Conservation (phyloP, 2,329 filamentous ascomycete species). For the Zarea fungicola region DNA sequence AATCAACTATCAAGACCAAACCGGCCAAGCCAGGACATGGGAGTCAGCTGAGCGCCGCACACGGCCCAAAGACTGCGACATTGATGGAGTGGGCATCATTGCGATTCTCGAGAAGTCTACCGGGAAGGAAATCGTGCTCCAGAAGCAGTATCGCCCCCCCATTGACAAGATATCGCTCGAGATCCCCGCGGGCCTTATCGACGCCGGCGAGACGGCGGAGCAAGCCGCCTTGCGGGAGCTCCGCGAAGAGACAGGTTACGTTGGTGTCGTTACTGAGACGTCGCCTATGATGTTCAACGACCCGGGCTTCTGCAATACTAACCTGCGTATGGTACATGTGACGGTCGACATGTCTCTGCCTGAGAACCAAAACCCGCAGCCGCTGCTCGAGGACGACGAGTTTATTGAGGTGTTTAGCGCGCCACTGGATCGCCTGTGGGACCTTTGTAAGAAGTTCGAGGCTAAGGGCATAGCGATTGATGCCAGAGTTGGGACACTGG, state of each 20-base stretch:
- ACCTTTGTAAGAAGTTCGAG: slow-evolving; percentile 62
- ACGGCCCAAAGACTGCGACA: slow-evolving; percentile 53
- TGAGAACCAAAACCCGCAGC: slow-evolving; percentile 63
- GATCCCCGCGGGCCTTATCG: slow-evolving; percentile 59
- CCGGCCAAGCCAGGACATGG: slow-evolving; percentile 57
- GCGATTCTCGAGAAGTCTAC: slow-evolving; percentile 55
- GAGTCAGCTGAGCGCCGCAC: slow-evolving; percentile 69
- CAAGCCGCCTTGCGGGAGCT: slow-evolving; percentile 59
- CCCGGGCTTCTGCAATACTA: slow-evolving; percentile 63
- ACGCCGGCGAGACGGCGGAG: slow-evolving; percentile 56
- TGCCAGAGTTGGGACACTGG: slow-evolving; percentile 69
- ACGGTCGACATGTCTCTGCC: slow-evolving; percentile 63
- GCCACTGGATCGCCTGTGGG: slow-evolving; percentile 58
- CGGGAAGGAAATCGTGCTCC: slow-evolving; percentile 51
- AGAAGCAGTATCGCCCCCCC: slow-evolving; percentile 63
- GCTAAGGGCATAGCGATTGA: slow-evolving; percentile 72
- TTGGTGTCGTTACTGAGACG: slow-evolving; percentile 50
- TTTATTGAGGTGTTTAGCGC: slow-evolving; percentile 77
- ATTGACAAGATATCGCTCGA: slow-evolving; percentile 56
- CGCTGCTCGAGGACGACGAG: slow-evolving; percentile 71
- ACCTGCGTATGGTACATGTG: slow-evolving; percentile 66
- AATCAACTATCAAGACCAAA: slow-evolving; percentile 60
- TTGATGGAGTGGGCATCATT: slow-evolving; percentile 70
- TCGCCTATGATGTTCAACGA: slow-evolving; percentile 64
- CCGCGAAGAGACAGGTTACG: slow-evolving; percentile 62